phyloP scores from a whole-genome alignment of 2,329 filamentous ascomycete species.

The Claviceps sp. region DNA sequence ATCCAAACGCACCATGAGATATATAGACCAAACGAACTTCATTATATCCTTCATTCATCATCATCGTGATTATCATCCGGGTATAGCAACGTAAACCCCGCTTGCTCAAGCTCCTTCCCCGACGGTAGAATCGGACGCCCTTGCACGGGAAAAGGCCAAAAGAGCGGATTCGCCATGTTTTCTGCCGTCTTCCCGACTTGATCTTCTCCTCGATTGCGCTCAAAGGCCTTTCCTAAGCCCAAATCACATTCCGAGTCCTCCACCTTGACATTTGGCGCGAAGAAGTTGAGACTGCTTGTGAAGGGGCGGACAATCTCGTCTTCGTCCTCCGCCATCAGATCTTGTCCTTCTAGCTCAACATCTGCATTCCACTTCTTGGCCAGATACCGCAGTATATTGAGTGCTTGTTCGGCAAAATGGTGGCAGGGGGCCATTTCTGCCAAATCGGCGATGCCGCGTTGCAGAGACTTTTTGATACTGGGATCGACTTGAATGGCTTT shows the following conservation, averaged over 20 bases:
- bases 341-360: conserved; percentile 26
- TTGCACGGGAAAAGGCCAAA: conserved; percentile 50
- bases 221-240: conserved; percentile 17
- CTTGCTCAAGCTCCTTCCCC: conserved; percentile 32
- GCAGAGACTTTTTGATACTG: conserved; percentile 30
- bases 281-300: conserved; percentile 43
- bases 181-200: conserved; percentile 18
- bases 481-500: conserved; percentile 23
- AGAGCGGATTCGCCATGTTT: conserved; percentile 37
- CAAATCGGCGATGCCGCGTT: conserved; percentile 42
- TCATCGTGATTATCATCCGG: neutral
- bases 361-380: conserved; percentile 46
- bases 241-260: conserved; percentile 35
- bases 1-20: neutral
- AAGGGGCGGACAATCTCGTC: conserved; percentile 31
- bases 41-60: neutral
- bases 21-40: neutral
- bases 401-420: conserved; percentile 45
- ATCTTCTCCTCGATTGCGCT: conserved; percentile 4
- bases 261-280: conserved; percentile 34
- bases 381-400: conserved; percentile 45
- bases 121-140: conserved; percentile 39
- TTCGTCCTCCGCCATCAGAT: conserved; percentile 22
- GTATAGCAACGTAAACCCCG: conserved; percentile 33
- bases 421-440: conserved; percentile 49